Percentiles rank a stretch among this genome's conserved stretches.
phyloP scores from a whole-genome alignment of 805 yeast species.

The Ogataea sp. region DNA sequence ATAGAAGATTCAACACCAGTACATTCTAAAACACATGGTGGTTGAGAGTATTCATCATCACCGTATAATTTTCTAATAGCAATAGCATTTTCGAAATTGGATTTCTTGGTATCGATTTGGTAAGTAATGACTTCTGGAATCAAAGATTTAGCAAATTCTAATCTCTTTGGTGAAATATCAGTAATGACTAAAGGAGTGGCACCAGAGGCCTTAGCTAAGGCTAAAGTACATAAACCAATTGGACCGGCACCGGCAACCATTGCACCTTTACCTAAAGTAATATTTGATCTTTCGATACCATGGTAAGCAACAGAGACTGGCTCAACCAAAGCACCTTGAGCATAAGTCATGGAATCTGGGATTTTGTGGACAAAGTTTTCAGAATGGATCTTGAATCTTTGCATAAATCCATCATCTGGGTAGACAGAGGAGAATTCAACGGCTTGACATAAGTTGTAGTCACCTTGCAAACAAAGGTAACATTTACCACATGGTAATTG shows the following conservation, averaged over 20 bases:
- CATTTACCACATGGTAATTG: conserved; percentile 42
- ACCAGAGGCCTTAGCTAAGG: conserved; percentile 44
- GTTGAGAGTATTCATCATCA: conserved; percentile 26
- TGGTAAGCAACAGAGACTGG: conserved; percentile 47
- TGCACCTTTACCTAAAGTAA: conserved; percentile 40
- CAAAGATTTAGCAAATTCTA: conserved; percentile 36
- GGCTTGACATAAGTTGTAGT: conserved; percentile 31
- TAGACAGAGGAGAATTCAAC: conserved; percentile 30
- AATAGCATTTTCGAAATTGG: conserved; percentile 30
- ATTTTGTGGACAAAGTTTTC: conserved; percentile 27
- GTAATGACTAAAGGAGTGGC: conserved; percentile 45
- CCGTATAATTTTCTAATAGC: conserved; percentile 30
- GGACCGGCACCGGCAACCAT: conserved; percentile 52
- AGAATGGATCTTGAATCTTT: conserved; percentile 26
- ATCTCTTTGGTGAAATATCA: conserved; percentile 35
- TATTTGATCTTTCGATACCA: conserved; percentile 38
- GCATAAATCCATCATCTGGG: conserved; percentile 32
- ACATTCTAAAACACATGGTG: conserved; percentile 42
- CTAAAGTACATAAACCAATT: conserved; percentile 43
- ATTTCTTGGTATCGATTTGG: conserved; percentile 25
- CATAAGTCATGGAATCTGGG: conserved; percentile 36
- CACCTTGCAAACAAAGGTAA: conserved; percentile 30
- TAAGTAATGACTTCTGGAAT: conserved; percentile 41
- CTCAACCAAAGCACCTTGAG: conserved; percentile 49
- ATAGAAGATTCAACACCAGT: conserved; percentile 46